Conservation (phyloP, 192 early-diverging fungal genomes). For the Entrophospora sp. region DNA sequence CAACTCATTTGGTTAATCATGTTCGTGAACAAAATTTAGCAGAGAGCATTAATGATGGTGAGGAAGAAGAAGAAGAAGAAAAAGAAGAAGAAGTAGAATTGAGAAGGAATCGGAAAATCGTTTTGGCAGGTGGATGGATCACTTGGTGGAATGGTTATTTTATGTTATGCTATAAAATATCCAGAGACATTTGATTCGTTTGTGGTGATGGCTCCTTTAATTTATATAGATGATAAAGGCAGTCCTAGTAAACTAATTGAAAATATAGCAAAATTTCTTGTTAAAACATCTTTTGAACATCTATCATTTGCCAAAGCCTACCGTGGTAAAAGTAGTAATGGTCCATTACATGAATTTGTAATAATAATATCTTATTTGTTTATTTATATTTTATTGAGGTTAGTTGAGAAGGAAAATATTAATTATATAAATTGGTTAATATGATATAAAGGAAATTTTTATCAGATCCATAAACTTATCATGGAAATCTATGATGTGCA, state of each 20-base stretch:
- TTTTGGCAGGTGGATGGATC: conserved; percentile 12
- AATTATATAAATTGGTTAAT: background rate
- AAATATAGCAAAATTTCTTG: background rate
- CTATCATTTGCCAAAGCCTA: background rate
- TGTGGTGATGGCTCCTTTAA: background rate
- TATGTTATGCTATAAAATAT: conserved; percentile 13
- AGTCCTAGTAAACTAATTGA: conserved; percentile 1
- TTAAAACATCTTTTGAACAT: background rate
- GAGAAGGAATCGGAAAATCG: background rate
- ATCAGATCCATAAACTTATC: conserved; percentile 9
- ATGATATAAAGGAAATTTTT: background rate
- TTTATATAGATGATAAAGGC: background rate
- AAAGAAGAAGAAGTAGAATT: too few relatives aligned
- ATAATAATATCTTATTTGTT: background rate
- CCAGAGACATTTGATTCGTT: conserved; percentile 3
- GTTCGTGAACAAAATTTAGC: background rate
- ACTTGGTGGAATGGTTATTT: conserved; percentile 6
- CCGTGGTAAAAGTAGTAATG: background rate
- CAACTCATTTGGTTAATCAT: conserved; percentile 2
- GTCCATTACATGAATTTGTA: background rate
- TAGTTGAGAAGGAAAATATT: background rate
- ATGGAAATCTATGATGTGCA: conserved; percentile 4
- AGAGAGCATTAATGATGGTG: too few relatives aligned
- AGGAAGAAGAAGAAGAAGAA: too few relatives aligned
- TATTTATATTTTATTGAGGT: too few relatives aligned